Evolutionary conservation across 768 basidiomycete genomes (phyloP), one percentile per base, ranked within the genome.

Genomic region (Russula olivacea): DNA sequence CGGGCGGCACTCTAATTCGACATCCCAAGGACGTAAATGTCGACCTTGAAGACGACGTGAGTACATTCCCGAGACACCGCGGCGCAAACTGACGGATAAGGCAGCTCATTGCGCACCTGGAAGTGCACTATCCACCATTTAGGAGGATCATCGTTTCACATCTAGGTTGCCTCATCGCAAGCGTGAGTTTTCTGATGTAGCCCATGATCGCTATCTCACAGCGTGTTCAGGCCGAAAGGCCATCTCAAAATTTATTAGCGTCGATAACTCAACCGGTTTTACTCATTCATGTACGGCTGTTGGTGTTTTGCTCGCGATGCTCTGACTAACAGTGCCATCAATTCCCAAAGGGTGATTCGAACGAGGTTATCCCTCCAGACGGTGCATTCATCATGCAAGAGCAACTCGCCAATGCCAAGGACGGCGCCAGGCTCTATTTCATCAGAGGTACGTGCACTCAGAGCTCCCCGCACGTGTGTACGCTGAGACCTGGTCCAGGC

Each of bases 111-210:
- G 70, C 62, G 15, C 65, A 63, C 55, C 61, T 69, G 59, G 59
- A 64, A 60, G 66, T 55, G 19, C 63, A 64, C 25, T 68, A 64
- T 41, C 70, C 71, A 30, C 71, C 71, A 25, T 65, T 60, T 34
- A 64, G 61, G 21, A 60, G 71, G 17, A 59, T 30, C 15, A 30
- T 53, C 25, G 51, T 68, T 21, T 57, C 58, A 23, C 65, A 68
- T 40, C 34, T 68, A 12, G 54, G 50, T 8, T 60, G 61, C 55
- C 61, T 58, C 40, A 45, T 61, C 32, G 54, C 55, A 2, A 32
- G 47, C 30, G 67, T 68, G 48, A 55, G 67, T 61, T 19, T 8
- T 28, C 5, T 9, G 21, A 25, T 45, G 8, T 8, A 5, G 12
- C 41, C 32, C 28, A 30, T 4, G 49, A 55, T 49, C 25, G 8